Evolutionary conservation across 345 rosid genomes (phyloP), one percentile per base, ranked within the genome.

Genomic region (Jatropha curcas): DNA sequence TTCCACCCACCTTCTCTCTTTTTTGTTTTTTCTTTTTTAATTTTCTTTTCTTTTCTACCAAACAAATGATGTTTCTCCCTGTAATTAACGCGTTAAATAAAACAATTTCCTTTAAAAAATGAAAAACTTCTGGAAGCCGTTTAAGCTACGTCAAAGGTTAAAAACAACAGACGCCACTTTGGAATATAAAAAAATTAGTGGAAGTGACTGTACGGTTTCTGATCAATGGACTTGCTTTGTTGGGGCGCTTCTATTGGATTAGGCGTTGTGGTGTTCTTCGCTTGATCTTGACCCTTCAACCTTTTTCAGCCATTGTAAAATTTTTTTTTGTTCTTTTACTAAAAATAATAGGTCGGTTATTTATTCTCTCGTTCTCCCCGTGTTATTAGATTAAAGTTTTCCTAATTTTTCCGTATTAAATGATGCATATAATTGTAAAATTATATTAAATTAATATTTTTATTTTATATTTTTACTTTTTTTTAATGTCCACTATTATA

Each of bases 1-100:
- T 82, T 81, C 86, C 81, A 63, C 62, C 31, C 84, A 65, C 83
- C 70, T 79, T 60, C 77, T 39, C 55, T 58, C 28, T 20, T n/a
- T 45, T 60, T 16, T 24, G 4, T 48, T 48, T 48, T 0, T 4
- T 14, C 16, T 48, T 13, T 58, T 46, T 65, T 50, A 11, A 6
- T 52, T 45, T 45, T 37, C 14, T 60, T 71, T 60, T 30, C 56
- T 60, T 65, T 71, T 10, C 14, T 14, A 7, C 34, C 55, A 69
- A 67, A 57, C 74, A 52, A 64, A 14, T 11, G 10, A 16, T 53
- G 53, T 12, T 16, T 56, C 37, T 60, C 51, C 33, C 28, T 50
- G 7, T 62, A 48, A 35, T 35, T 53, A 55, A 56, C 52, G 63
- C 62, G 62, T 69, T 56, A 5, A 35, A 13, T 25, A 37, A 68